These are phyloP conservation scores for Lipomyces mesembrius DNA, from an alignment of 805 yeast genomes.

Conservation along the genomic window DNA sequence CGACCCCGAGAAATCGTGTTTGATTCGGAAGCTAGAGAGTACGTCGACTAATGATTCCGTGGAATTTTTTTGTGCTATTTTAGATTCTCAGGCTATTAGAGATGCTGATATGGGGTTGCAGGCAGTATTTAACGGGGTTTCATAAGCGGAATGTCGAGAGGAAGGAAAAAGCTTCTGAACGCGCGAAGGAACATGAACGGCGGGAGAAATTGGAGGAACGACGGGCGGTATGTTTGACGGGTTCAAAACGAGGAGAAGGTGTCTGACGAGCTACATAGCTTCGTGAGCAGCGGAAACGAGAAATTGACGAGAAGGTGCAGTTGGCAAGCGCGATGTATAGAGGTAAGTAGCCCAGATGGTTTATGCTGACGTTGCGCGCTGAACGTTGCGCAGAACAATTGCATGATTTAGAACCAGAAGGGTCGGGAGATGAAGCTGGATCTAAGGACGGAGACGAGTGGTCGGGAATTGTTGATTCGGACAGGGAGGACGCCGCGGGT, in stretches of 20 bases:
- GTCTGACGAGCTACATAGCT: slow-evolving; percentile 41
- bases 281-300: slow-evolving; percentile 71
- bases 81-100: neutral
- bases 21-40: slow-evolving; percentile 72
- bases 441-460: slow-evolving; percentile 25
- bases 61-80: neutral
- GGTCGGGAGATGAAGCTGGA: neutral
- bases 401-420: slow-evolving; percentile 4
- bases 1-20: slow-evolving; percentile 67
- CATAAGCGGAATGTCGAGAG: slow-evolving; percentile 91
- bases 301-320: slow-evolving; percentile 65
- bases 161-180: slow-evolving; percentile 81
- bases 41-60: slow-evolving; percentile 33
- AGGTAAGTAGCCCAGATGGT: slow-evolving; percentile 24
- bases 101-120: slow-evolving; percentile 22
- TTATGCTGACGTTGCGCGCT: neutral
- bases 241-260: neutral
- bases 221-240: slow-evolving; percentile 43
- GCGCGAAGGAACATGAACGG: slow-evolving; percentile 76
- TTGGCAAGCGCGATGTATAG: slow-evolving; percentile 53
- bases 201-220: slow-evolving; percentile 76
- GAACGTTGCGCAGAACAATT: slow-evolving; percentile 1
- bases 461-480: slow-evolving; percentile 23
- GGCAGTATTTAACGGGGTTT: slow-evolving; percentile 88
- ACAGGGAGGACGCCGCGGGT: slow-evolving; percentile 1